Percentiles rank a stretch among this genome's conserved stretches.
Conservation (phyloP, 2,329 filamentous ascomycete genomes). For the Aaosphaeria arxii region DNA sequence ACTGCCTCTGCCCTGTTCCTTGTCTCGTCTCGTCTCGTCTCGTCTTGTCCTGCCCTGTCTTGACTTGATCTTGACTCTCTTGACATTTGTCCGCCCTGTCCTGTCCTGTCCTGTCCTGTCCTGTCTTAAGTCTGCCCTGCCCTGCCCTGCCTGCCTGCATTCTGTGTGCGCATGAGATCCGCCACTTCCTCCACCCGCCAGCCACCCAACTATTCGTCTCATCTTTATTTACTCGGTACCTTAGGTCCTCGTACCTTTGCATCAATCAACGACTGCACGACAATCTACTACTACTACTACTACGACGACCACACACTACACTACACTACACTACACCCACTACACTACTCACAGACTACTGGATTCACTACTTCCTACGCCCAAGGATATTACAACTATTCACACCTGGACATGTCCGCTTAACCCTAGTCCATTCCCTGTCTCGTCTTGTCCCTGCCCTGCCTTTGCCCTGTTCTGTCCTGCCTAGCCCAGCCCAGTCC, state of each 20-base stretch:
- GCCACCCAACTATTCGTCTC: neutral
- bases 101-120: neutral
- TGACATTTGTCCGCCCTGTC: neutral
- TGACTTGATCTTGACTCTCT: too few relatives aligned
- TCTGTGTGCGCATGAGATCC: too few relatives aligned
- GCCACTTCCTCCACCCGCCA: too few relatives aligned
- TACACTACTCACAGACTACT: conserved; percentile 5
- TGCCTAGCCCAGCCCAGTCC: too few relatives aligned
- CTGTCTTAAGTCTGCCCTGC: neutral
- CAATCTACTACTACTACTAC: neutral
- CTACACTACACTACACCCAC: neutral
- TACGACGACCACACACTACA: neutral
- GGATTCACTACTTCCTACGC: neutral
- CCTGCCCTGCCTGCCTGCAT: neutral
- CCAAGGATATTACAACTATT: neutral
- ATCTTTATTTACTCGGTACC: neutral
- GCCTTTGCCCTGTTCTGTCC: too few relatives aligned
- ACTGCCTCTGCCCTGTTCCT: too few relatives aligned
- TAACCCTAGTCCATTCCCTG: too few relatives aligned
- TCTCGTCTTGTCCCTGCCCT: too few relatives aligned
- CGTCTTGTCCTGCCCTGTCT: too few relatives aligned
- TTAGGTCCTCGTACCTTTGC: neutral
- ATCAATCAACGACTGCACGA: neutral
- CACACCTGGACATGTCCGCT: too few relatives aligned
- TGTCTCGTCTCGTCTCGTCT: too few relatives aligned